A percentile compares a stretch with the other conserved stretches of the same genome.
Evolutionary conservation across 225 moss, liverwort and hornwort species (phyloP).

Genomic region (Sphagnum tenellum): DNA sequence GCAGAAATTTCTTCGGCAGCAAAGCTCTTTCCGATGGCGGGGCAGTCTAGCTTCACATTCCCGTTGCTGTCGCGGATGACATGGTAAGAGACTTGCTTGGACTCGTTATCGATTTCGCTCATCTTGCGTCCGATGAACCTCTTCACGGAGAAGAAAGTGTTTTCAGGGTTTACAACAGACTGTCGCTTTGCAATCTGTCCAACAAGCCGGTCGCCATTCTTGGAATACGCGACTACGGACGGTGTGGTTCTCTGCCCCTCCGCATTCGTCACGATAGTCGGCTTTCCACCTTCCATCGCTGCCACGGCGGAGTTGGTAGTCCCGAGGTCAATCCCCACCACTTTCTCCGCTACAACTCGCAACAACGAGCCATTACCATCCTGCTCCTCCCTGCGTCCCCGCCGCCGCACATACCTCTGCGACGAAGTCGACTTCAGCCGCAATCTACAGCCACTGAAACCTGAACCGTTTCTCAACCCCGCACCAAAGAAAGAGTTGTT

Average conservation of each 20-base stretch:
- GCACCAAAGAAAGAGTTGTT: too few species aligned
- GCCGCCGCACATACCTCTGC: too few species aligned
- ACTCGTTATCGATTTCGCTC: slow-evolving; percentile 46
- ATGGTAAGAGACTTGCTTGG: slow-evolving; percentile 47
- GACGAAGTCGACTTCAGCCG: too few species aligned
- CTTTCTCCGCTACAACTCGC: slow-evolving; percentile 42
- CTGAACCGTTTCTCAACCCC: too few species aligned
- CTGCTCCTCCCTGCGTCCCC: too few species aligned
- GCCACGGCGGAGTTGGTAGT: slow-evolving; percentile 62
- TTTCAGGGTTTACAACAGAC: slow-evolving; percentile 90
- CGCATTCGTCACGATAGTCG: slow-evolving; percentile 41
- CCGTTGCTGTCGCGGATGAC: slow-evolving; percentile 40
- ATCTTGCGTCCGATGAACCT: slow-evolving; percentile 58
- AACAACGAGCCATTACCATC: too few species aligned
- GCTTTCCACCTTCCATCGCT: slow-evolving; percentile 52
- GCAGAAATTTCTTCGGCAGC: slow-evolving; percentile 76
- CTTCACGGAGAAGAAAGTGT: slow-evolving; percentile 80
- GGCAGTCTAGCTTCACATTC: slow-evolving; percentile 56
- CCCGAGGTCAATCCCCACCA: slow-evolving; percentile 54
- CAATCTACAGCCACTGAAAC: too few species aligned
- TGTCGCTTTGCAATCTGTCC: slow-evolving; percentile 97
- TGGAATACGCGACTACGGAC: slow-evolving; percentile 83
- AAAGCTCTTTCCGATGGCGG: slow-evolving; percentile 44
- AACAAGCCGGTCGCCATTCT: slow-evolving; percentile 83
- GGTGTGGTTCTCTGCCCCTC: slow-evolving; percentile 61